Evolutionary conservation across 2,329 filamentous ascomycete genomes (phyloP).

Genomic region (Neofusicoccum parvum): DNA sequence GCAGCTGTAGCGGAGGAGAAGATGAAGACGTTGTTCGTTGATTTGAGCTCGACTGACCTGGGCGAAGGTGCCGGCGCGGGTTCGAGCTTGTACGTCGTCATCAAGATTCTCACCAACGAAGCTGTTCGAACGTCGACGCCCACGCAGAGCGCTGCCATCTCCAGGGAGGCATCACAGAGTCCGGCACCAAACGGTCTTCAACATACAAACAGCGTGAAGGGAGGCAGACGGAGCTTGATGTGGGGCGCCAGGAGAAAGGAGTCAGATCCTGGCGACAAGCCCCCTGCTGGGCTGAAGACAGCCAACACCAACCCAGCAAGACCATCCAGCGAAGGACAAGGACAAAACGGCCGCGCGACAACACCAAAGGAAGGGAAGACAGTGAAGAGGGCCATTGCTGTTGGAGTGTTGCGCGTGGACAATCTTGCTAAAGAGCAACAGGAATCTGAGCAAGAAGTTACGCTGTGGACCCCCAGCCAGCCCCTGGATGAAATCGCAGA

Average conservation of each 20-base stretch:
- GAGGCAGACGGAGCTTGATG: slow-evolving; percentile 59
- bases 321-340: slow-evolving; percentile 13
- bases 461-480: slow-evolving; percentile 69
- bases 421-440: slow-evolving; percentile 70
- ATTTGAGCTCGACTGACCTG: slow-evolving; percentile 76
- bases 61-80: slow-evolving; percentile 66
- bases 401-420: slow-evolving; percentile 78
- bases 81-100: slow-evolving; percentile 78
- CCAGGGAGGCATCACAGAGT: slow-evolving; percentile 32
- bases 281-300: slow-evolving; percentile 1
- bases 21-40: slow-evolving; percentile 83
- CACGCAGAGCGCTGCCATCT: slow-evolving; percentile 33
- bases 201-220: slow-evolving; percentile 40
- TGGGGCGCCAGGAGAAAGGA: slow-evolving; percentile 60
- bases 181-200: slow-evolving; percentile 30
- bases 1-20: slow-evolving; percentile 66
- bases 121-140: slow-evolving; percentile 35
- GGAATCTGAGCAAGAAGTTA: slow-evolving; percentile 74
- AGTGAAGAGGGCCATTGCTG: slow-evolving; percentile 70
- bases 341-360: slow-evolving; percentile 27
- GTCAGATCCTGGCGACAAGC: slow-evolving; percentile 30
- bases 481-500: slow-evolving; percentile 42
- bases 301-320: slow-evolving; percentile 4
- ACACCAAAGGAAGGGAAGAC: slow-evolving; percentile 46
- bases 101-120: slow-evolving; percentile 71